Percentiles rank a stretch among this genome's conserved stretches.
Evolutionary conservation across 176 grass and related monocot genomes (phyloP).

Genomic region (Eragrostis nindensis): DNA sequence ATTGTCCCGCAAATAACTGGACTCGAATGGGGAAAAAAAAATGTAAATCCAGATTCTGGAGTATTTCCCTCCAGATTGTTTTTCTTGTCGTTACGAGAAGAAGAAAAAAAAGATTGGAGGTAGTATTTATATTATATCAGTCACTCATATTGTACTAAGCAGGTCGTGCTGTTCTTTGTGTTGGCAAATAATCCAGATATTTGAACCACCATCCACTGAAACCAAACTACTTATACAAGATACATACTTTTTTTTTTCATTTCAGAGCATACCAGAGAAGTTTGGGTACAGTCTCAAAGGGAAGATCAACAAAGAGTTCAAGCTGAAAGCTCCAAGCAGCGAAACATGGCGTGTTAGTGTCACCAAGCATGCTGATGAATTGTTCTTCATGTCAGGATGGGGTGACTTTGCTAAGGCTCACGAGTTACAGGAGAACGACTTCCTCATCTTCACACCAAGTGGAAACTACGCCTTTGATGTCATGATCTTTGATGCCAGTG

Average conservation of each 20-base stretch:
- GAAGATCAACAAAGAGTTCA: constrained; percentile 17
- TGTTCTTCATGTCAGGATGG: constrained; percentile 47
- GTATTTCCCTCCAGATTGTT: no score
- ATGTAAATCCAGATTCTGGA: no score
- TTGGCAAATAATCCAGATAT: not conserved
- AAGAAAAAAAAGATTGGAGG: no score
- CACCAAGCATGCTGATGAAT: constrained; percentile 32
- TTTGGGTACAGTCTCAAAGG: constrained; percentile 33
- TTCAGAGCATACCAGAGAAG: constrained; percentile 54
- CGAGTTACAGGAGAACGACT: constrained; percentile 45
- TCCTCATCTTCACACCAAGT: constrained; percentile 47
- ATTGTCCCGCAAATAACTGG: not conserved
- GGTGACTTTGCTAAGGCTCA: constrained; percentile 59
- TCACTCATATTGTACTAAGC: not conserved
- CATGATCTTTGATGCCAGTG: constrained; percentile 47
- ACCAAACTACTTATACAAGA: not conserved
- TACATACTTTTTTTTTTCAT: not conserved
- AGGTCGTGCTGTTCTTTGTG: not conserved
- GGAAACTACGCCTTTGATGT: constrained; percentile 56
- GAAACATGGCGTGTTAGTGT: constrained; percentile 37
- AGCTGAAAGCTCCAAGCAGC: constrained; percentile 42
- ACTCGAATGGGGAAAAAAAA: not conserved
- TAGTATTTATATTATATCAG: not conserved
- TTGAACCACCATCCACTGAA: not conserved
- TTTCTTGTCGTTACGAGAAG: no score